A percentile compares a stretch with the other conserved stretches of the same genome.
phyloP scores from a whole-genome alignment of 345 rosid genomes.

The Populus davidiana region DNA sequence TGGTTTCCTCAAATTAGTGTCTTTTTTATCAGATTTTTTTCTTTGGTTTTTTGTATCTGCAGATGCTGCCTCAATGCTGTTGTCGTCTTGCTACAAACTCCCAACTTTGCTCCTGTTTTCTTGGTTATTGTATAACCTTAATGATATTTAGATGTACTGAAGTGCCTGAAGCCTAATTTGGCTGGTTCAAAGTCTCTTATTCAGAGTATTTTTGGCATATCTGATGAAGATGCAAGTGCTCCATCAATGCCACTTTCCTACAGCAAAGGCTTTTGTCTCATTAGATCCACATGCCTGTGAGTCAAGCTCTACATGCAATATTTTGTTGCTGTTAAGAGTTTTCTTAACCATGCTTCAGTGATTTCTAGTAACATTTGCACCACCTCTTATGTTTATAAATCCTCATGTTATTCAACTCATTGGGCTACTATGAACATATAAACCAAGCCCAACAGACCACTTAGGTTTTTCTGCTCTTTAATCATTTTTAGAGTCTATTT shows the following conservation, averaged over 20 bases:
- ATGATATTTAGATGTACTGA: slow-evolving; percentile 52
- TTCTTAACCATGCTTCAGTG: not conserved
- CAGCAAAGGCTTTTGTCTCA: slow-evolving; percentile 33
- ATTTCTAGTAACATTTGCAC: not conserved
- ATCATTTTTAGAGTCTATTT: not conserved
- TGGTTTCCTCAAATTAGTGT: slow-evolving; percentile 14
- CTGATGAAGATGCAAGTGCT: slow-evolving; percentile 25
- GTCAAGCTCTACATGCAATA: slow-evolving; percentile 23
- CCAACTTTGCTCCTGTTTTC: slow-evolving; percentile 12
- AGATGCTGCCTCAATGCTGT: slow-evolving; percentile 39
- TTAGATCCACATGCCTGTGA: slow-evolving; percentile 73
- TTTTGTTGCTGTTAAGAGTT: not conserved
- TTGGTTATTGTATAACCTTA: slow-evolving; percentile 33
- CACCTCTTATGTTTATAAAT: not conserved
- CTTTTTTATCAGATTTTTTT: not conserved
- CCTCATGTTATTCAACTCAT: not conserved
- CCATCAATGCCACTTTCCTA: slow-evolving; percentile 38
- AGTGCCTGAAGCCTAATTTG: slow-evolving; percentile 41
- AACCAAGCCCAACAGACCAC: not conserved
- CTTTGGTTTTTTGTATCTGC: slow-evolving; percentile 20
- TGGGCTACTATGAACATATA: not conserved
- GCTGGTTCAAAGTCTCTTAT: slow-evolving; percentile 48
- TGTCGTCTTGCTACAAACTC: slow-evolving; percentile 40
- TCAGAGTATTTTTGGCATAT: slow-evolving; percentile 44
- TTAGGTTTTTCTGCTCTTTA: not conserved